Evolutionary conservation across 805 yeast genomes (phyloP), one percentile per base, ranked within the genome.

Genomic region (Metschnikowia shivogae): DNA sequence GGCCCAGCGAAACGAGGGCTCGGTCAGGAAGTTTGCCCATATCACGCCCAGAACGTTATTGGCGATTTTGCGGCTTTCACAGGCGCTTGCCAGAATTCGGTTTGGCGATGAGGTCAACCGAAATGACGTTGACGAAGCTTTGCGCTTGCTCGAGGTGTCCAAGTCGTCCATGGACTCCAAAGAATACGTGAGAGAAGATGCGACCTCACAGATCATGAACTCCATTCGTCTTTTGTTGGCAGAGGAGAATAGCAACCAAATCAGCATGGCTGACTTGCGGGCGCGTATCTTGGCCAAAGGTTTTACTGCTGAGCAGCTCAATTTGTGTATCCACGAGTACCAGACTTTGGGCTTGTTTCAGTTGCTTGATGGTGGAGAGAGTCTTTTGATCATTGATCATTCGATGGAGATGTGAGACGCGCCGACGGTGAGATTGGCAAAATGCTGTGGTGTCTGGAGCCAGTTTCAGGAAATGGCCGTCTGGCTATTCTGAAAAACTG

Each of bases 41-140:
- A 85, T 95, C 17, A 90, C 99, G 1, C 97, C 98, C 46, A 84
- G 99, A 73, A 89, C 98, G 2, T 74, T 93, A 50, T 74, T 93
- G 46, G 98, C 93, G 55, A 84, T 95, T 40, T 70, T 93, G 54
- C 83, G 99, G 70, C 74, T 93, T 76, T 79, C 99, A 1, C 98
- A 92, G 68, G 99, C 97, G 1, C 74, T 87, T 51, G 98, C 99
- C 0, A 78, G 97, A 57, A 74, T 93, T 47, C 77, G 97, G 60
- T 88, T 93, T 62, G 82, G 83, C 46, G 75, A 84, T 50, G 67
- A 60, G 14, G 98, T 93, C 6, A 74, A 72, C 28, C 68, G 74
- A 35, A 86, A 80, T 46, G 98, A 93, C 65, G 97, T 93, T 34
- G 98, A 93, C 59, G 99, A 93, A 68, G 97, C 99, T 0, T 71